Evolutionary conservation across 768 basidiomycete species (phyloP).

Genomic region (Auricularia sp.): DNA sequence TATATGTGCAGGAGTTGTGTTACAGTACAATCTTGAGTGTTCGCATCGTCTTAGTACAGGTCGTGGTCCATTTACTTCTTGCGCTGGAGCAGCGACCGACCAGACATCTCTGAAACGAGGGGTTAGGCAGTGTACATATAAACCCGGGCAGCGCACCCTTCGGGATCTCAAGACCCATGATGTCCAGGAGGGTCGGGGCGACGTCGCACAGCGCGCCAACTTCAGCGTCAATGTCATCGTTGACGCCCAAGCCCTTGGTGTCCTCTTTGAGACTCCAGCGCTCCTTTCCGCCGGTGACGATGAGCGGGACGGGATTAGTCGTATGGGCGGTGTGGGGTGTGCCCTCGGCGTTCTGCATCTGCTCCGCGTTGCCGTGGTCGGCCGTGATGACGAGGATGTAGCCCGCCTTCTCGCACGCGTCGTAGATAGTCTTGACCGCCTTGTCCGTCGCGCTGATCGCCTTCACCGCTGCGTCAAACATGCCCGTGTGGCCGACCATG

Average conservation of each 20-base stretch:
- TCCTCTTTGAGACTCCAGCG: conserved; percentile 46
- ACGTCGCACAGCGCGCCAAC: conserved; percentile 80
- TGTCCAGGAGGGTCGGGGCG: conserved; percentile 75
- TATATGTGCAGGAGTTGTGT: not conserved
- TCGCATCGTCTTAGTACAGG: not conserved
- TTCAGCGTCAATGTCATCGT: conserved; percentile 32
- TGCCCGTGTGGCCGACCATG: conserved; percentile 94
- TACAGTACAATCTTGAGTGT: not conserved
- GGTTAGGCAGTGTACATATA: no score
- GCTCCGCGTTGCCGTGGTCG: conserved; percentile 94
- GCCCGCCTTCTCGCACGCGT: conserved; percentile 75
- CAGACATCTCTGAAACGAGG: conserved; percentile 42
- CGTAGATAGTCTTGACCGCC: conserved; percentile 79
- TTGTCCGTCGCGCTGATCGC: conserved; percentile 84
- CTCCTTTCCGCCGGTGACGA: conserved; percentile 61
- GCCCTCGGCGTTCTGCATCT: conserved; percentile 77
- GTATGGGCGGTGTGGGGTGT: conserved; percentile 89
- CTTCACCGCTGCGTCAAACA: conserved; percentile 82
- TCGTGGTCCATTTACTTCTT: not conserved
- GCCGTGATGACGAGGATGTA: conserved; percentile 84
- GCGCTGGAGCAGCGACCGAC: conserved; percentile 38
- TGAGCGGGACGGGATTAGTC: conserved; percentile 84
- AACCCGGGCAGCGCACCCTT: not conserved
- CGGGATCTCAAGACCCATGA: conserved; percentile 41
- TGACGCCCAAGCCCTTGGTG: conserved; percentile 34